Evolutionary conservation across 2,329 filamentous ascomycete species (phyloP).

Genomic region (Cercospora brassicicola): DNA sequence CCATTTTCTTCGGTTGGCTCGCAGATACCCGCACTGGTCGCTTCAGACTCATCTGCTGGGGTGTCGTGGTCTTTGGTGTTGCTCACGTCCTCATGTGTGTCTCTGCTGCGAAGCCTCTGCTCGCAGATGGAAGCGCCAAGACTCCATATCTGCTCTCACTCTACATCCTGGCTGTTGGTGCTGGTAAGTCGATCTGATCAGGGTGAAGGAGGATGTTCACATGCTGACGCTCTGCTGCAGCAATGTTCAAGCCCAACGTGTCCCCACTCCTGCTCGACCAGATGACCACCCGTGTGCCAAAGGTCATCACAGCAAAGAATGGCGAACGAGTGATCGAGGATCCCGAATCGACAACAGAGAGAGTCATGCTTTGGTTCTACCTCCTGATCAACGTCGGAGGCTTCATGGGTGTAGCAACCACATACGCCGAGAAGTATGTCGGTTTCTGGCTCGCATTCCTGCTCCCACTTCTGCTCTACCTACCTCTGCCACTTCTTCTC

Average conservation of each 20-base stretch:
- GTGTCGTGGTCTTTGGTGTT: constrained; percentile 44
- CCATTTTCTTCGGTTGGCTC: constrained; percentile 50
- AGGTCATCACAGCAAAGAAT: constrained; percentile 42
- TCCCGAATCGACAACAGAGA: constrained; percentile 48
- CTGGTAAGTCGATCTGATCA: constrained; percentile 50
- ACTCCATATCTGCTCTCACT: constrained; percentile 47
- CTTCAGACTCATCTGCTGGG: constrained; percentile 42
- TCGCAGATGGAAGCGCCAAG: constrained; percentile 41
- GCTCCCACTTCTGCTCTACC: constrained; percentile 62
- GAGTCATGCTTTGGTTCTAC: constrained; percentile 65
- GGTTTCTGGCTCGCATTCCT: constrained; percentile 67
- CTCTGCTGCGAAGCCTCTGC: constrained; percentile 27
- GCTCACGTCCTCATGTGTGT: constrained; percentile 39
- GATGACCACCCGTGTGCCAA: constrained; percentile 42
- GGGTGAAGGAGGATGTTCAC: constrained; percentile 40
- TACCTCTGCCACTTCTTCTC: constrained; percentile 43
- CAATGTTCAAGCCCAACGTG: constrained; percentile 72
- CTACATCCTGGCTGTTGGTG: constrained; percentile 43
- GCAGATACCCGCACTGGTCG: constrained; percentile 48
- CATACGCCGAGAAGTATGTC: constrained; percentile 63
- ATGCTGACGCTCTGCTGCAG: background rate
- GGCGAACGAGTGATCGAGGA: constrained; percentile 51
- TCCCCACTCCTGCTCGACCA: constrained; percentile 52
- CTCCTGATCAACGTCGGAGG: constrained; percentile 65
- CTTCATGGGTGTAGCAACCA: constrained; percentile 26